Base-by-base conservation (phyloP, 768 basidiomycete species). In the Amanita rubescens region DNA sequence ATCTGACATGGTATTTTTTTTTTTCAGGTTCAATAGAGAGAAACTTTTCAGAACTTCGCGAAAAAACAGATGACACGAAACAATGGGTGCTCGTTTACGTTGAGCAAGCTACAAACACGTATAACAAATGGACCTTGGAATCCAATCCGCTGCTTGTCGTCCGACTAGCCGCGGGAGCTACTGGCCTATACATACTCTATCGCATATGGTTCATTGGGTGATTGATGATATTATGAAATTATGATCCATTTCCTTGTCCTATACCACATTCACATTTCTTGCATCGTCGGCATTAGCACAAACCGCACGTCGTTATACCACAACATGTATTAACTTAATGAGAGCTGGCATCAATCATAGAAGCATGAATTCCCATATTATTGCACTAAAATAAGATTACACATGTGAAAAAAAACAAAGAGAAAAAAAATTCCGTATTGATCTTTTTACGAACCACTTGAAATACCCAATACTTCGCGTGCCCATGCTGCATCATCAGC, bases 401-500 rank as follows among this genome's bases (percentile, higher is more conserved):
- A 12, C 44, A 45, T 17, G 7, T 17, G 38, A n/a, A 39, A 44
- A 15, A 25, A 10, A 25, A 27, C 11, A 22, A 47, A 14, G 19
- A 24, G 9, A 49, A n/a, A n/a, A n/a, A n/a, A n/a, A n/a, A n/a
- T n/a, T n/a, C n/a, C n/a, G n/a, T n/a, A n/a, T n/a, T n/a, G n/a
- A 5, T 12, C 38, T 10, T 8, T 12, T 34, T 12, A 52, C 11
- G 52, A 53, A 9, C 20, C 52, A 27, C 33, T 53, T 4, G 52
- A 46, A 38, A 53, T 53, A 37, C 52, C 52, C 33, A 53, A 30
- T 5, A 53, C 52, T 30, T 53, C 78, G 57, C 74, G 65, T 5
- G 84, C 82, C 88, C 88, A 90, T 3, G 69, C 69, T 9, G 77
- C 75, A 63, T 90, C 88, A 30, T 69, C 72, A 2, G 70, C 67